Conservation (phyloP, 2,329 filamentous ascomycete genomes). For the Pseudomassariella vexata region DNA sequence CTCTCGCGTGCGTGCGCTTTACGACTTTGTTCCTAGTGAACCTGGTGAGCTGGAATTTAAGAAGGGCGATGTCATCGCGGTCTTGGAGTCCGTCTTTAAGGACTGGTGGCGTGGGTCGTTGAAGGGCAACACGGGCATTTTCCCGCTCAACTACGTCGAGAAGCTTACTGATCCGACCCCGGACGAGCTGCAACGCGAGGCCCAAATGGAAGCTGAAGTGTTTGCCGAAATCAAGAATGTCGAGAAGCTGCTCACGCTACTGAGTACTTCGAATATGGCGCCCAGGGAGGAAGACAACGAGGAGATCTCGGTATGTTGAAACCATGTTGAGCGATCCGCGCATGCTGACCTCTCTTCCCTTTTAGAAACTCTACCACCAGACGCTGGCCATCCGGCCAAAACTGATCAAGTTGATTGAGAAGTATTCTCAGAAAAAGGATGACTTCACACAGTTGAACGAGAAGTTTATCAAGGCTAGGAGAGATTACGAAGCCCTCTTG, state of each 20-base stretch:
- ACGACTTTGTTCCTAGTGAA: conserved; percentile 91
- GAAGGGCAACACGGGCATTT: conserved; percentile 92
- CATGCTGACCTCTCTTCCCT: no score
- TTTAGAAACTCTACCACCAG: conserved; percentile 81
- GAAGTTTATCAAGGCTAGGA: conserved; percentile 97
- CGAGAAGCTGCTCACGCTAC: conserved; percentile 70
- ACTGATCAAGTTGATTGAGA: conserved; percentile 95
- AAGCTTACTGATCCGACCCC: conserved; percentile 92
- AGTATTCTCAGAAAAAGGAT: conserved; percentile 99
- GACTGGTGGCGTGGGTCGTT: conserved; percentile 99
- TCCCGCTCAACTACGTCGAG: conserved; percentile 97
- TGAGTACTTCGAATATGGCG: conserved; percentile 80
- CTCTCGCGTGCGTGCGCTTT: conserved; percentile 86
- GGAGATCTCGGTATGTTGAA: conserved; percentile 75
- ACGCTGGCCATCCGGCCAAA: conserved; percentile 93
- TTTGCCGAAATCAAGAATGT: conserved; percentile 61
- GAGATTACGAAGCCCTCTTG: conserved; percentile 93
- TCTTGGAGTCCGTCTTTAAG: conserved; percentile 96
- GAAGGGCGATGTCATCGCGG: conserved; percentile 94
- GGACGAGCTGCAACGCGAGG: conserved; percentile 90
- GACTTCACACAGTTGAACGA: conserved; percentile 98
- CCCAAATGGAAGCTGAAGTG: conserved; percentile 80
- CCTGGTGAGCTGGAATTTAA: conserved; percentile 92
- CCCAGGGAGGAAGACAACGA: conserved; percentile 88
- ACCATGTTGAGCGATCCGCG: no score